A percentile compares a stretch with the other conserved stretches of the same genome.
Conservation (phyloP, 2,329 filamentous ascomycete species). For the Rutstroemia sp. region DNA sequence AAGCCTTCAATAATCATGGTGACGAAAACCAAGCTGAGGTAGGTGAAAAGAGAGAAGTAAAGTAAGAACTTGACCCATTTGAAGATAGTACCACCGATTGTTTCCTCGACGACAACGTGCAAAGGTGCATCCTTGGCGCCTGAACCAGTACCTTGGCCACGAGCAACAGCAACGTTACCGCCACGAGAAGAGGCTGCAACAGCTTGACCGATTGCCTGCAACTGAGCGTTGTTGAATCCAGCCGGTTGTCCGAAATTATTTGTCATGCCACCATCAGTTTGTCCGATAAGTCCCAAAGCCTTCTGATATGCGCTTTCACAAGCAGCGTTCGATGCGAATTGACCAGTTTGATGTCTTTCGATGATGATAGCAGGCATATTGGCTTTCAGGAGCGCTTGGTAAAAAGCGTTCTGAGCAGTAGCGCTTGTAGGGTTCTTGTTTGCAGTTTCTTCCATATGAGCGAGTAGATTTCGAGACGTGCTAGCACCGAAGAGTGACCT, state of each 20-base stretch:
- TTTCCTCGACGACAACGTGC: slow-evolving; percentile 93
- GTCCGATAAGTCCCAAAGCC: slow-evolving; percentile 59
- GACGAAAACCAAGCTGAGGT: slow-evolving; percentile 70
- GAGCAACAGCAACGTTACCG: slow-evolving; percentile 49
- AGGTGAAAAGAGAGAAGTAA: slow-evolving; percentile 70
- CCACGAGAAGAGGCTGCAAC: slow-evolving; percentile 65
- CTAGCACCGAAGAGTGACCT: slow-evolving; percentile 23
- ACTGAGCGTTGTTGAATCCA: slow-evolving; percentile 50
- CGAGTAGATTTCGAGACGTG: slow-evolving; percentile 56
- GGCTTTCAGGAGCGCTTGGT: slow-evolving; percentile 80
- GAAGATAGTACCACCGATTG: slow-evolving; percentile 69
- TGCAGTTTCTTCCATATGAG: slow-evolving; percentile 81
- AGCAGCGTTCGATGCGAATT: slow-evolving; percentile 72
- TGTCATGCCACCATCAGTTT: slow-evolving; percentile 27
- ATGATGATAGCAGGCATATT: slow-evolving; percentile 92
- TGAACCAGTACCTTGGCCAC: slow-evolving; percentile 43
- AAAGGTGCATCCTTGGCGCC: slow-evolving; percentile 80
- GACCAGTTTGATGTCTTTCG: slow-evolving; percentile 79
- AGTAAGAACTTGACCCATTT: slow-evolving; percentile 86
- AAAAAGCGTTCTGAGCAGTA: slow-evolving; percentile 87
- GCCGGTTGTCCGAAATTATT: slow-evolving; percentile 22
- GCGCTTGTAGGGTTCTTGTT: slow-evolving; percentile 88
- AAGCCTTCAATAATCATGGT: slow-evolving; percentile 78
- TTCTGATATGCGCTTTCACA: slow-evolving; percentile 75
- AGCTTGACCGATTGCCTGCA: slow-evolving; percentile 76